Evolutionary conservation across 768 basidiomycete species (phyloP), one percentile per base, ranked within the genome.

Genomic region (Clitopilus passeckerianus): DNA sequence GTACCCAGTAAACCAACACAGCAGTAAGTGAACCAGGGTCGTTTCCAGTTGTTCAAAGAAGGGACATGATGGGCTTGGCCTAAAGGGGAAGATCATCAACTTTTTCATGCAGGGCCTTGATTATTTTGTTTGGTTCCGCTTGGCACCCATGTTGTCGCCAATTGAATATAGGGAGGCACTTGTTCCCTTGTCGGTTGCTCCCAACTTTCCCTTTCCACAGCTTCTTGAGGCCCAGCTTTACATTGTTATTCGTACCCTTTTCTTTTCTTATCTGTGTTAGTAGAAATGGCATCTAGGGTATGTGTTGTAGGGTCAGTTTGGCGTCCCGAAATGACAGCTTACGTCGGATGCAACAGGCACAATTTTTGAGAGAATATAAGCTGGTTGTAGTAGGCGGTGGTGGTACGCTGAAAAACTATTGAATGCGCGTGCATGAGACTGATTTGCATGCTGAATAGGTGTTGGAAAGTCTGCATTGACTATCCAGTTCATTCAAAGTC

Each of bases 331-430:
- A 14, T 15, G 18, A 43, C 34, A 23, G 33, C 53, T 46, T 52
- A 35, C 52, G 41, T 54, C 24, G 44, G 63, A 57, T 62, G 46
- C 61, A 56, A 46, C 67, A 93, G 89, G 90, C 91, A 63, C 89
- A 90, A 70, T 94, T 94, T 80, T 77, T 98, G 74, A 81, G 95
- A 67, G 96, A 98, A 72, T 98, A 98, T 79, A 98, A 98, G 80
- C 87, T 98, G 60, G 96, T 98, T 64, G 96, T 98, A 63, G 96
- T 98, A 62, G 96, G 96, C 54, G 96, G 96, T 70, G 96, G 95
- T 84, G 95, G 95, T 90, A 57, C 68, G 83, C 73, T 43, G 8
- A n/a, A 30, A 33, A 57, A 58, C 14, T 61, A 18, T 53, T 56
- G 23, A 12, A 14, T 16, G 16, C 41, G 34, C 10, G 53, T 35